Percentiles rank a stretch among this genome's conserved stretches.
These are phyloP conservation scores for Penicillium arizonense DNA, from an alignment of 495 filamentous ascomycete species.

Conservation along the genomic window DNA sequence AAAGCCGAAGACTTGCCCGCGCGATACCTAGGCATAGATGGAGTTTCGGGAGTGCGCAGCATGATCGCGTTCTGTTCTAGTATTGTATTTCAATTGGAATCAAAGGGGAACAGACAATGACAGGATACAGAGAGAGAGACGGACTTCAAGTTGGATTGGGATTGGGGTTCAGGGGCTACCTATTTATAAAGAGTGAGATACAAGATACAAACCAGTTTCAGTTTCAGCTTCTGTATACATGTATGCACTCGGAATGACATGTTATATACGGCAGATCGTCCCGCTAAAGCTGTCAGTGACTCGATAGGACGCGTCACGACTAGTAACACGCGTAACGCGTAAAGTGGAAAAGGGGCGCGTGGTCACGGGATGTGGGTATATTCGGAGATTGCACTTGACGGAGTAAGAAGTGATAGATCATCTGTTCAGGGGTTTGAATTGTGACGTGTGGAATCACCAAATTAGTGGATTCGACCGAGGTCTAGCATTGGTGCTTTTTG, in stretches of 20 bases:
- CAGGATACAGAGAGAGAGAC: neutral
- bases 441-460: no score
- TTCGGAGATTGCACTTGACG: no score
- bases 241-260: conserved; percentile 8
- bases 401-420: no score
- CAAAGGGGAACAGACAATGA: neutral
- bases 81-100: conserved; percentile 4
- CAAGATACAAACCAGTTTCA: neutral
- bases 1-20: conserved; percentile 35
- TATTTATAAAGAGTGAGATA: conserved; percentile 12
- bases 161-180: conserved; percentile 15
- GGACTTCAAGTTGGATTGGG: no score
- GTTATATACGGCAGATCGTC: no score
- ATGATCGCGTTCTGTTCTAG: conserved; percentile 14
- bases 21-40: conserved; percentile 45
- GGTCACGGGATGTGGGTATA: conserved; percentile 29
- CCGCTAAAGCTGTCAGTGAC: neutral
- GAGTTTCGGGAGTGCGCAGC: conserved; percentile 29
- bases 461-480: no score
- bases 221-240: conserved; percentile 4
- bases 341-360: conserved; percentile 40
- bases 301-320: conserved; percentile 30
- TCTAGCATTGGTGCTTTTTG: no score
- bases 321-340: conserved; percentile 33
- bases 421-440: no score